Evolutionary conservation across 2,329 filamentous ascomycete species (phyloP), one percentile per base, ranked within the genome.

Genomic region (Colletotrichum camelliae): DNA sequence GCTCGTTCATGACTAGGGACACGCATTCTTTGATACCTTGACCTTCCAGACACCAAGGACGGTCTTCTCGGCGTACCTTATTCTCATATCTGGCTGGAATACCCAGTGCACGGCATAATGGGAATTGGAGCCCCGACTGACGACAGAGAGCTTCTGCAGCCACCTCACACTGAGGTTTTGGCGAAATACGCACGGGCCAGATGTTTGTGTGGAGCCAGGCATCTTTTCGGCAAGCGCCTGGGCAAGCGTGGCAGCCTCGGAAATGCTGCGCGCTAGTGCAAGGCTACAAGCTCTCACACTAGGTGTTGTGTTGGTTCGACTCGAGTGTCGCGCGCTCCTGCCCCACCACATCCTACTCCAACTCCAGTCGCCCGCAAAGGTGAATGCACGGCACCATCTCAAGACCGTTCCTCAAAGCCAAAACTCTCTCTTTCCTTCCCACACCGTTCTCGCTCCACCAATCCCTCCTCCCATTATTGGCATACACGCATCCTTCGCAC

Each of bases 281-380:
- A 76, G 74, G 74, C 74, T 76, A 66, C 21, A 75, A 70, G 43
- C 55, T 71, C 33, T 13, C n/a, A 21, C 31, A 35, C 29, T 24
- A 24, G 24, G 13, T 58, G 62, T n/a, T 73, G 70, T 73, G 70
- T 72, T 75, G 62, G 73, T 68, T 73, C 64, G 37, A 69, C 64
- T 73, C 64, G 52, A 69, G 52, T 31, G 70, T 64, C 37, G 48
- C 35, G 55, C 29, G 35, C 58, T 27, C 29, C 29, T 64, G 72
- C 74, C 74, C 74, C 74, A 70, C 74, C 58, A 60, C 48, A 60
- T 33, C 62, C 64, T 58, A 73, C 70, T 75, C 61, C 68, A 67
- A 73, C 57, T 64, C 43, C 43, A 52, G 43, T 52, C 73, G 58
- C 37, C 33, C 35, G 35, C 33, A 57, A 35, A 60, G 24, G 74